These are phyloP conservation scores for Ophiosphaerella herpotricha DNA, from an alignment of 2,329 filamentous ascomycete species.

Conservation along the genomic window DNA sequence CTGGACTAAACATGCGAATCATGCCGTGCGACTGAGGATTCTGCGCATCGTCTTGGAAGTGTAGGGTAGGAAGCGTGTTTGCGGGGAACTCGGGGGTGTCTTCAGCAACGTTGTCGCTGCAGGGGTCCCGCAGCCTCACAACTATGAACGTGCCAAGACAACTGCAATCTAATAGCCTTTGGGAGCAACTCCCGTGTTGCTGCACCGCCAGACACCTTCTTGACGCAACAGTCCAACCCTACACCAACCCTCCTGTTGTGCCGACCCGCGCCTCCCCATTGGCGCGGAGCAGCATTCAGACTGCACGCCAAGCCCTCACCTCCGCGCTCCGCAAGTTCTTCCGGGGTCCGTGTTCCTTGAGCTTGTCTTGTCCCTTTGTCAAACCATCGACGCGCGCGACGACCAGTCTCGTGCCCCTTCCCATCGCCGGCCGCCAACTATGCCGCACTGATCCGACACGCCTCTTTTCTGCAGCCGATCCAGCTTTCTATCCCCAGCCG, in stretches of 20 bases:
- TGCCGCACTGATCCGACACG: conserved; percentile 24
- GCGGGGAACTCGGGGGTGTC: conserved; percentile 37
- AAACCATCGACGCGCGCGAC: conserved; percentile 21
- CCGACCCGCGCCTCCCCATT: neutral
- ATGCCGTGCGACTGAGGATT: conserved; percentile 15
- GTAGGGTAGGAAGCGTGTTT: conserved; percentile 14
- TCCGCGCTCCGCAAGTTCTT: conserved; percentile 20
- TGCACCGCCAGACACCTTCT: neutral
- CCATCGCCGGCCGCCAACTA: conserved; percentile 15
- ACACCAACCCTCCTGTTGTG: neutral
- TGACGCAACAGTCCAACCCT: neutral
- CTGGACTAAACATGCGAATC: conserved; percentile 9
- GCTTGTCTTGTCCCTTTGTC: conserved; percentile 14
- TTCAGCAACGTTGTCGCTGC: conserved; percentile 16
- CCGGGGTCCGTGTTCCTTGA: conserved; percentile 16
- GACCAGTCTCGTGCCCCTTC: conserved; percentile 20
- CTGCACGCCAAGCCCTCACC: conserved; percentile 16
- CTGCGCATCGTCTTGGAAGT: conserved; percentile 13
- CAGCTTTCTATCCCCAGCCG: conserved; percentile 2
- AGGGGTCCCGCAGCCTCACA: conserved; percentile 17
- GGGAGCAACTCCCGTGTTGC: neutral
- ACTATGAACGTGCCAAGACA: conserved; percentile 9
- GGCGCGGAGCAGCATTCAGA: neutral
- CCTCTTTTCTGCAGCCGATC: neutral
- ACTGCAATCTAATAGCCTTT: neutral